Conservation (phyloP, 495 filamentous ascomycete genomes). For the Pseudoneurospora amorphoporcata region DNA sequence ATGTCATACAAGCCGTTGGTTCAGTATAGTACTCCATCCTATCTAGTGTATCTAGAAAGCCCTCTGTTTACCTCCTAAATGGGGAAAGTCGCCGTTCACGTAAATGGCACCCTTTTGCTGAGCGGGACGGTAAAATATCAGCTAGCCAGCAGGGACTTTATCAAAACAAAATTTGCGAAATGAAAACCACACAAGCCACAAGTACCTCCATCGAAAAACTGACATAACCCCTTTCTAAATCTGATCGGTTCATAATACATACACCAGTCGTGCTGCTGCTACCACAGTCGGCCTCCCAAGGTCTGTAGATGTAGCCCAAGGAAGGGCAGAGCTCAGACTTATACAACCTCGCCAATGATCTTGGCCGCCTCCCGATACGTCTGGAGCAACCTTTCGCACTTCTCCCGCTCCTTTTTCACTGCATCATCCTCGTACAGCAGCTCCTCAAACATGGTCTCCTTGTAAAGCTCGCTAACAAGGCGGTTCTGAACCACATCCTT, state of each 20-base stretch:
- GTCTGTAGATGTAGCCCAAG: neutral
- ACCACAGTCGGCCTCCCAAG: neutral
- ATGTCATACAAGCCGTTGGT: neutral
- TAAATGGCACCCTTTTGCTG: neutral
- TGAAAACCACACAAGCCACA: neutral
- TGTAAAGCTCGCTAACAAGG: conserved; percentile 90
- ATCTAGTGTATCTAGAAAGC: neutral
- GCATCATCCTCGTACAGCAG: conserved; percentile 94
- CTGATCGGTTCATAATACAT: neutral
- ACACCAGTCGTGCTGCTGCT: neutral
- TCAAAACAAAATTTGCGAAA: neutral
- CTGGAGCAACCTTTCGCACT: conserved; percentile 86
- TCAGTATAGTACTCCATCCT: neutral
- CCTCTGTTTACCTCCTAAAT: neutral
- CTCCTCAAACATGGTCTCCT: conserved; percentile 85
- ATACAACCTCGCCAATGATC: conserved; percentile 94
- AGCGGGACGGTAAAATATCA: neutral
- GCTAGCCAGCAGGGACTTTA: neutral
- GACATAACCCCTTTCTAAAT: neutral
- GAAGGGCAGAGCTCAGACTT: conserved; percentile 15
- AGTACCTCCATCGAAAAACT: neutral
- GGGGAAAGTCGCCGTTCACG: neutral
- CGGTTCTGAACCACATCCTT: conserved; percentile 97
- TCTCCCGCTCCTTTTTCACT: conserved; percentile 94
- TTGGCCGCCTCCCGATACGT: conserved; percentile 96